phyloP scores from a whole-genome alignment of 805 yeast genomes.

The Suhomyces pyralidae region DNA sequence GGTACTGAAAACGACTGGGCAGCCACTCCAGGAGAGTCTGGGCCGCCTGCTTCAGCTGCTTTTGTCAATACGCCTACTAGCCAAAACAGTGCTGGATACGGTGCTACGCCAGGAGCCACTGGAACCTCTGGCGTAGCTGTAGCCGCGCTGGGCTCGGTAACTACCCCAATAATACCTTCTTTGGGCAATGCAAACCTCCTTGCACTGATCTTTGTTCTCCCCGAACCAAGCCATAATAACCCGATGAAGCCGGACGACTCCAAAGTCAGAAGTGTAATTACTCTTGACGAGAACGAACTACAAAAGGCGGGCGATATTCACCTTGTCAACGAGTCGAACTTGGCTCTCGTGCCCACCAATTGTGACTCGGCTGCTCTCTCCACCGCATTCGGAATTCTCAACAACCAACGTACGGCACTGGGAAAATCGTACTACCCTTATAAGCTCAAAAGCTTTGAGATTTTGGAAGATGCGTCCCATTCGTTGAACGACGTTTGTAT shows the following conservation, averaged over 20 bases:
- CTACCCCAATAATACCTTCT: neutral
- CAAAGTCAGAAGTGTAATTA: slow-evolving; percentile 18
- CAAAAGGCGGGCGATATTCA: slow-evolving; percentile 31
- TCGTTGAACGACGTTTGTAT: slow-evolving; percentile 31
- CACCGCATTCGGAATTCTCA: neutral
- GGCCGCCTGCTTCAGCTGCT: neutral
- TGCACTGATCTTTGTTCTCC: slow-evolving; percentile 24
- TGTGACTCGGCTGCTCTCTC: neutral
- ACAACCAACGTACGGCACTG: neutral
- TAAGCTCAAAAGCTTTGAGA: slow-evolving; percentile 33
- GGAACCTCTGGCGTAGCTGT: neutral
- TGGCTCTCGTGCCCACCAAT: slow-evolving; percentile 18
- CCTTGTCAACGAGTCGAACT: slow-evolving; percentile 24
- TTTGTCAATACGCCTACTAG: neutral
- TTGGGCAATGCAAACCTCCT: neutral
- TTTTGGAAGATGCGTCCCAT: slow-evolving; percentile 33
- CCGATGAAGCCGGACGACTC: slow-evolving; percentile 16
- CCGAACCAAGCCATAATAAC: slow-evolving; percentile 25
- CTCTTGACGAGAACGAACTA: slow-evolving; percentile 33
- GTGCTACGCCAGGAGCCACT: neutral
- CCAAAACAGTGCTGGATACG: neutral
- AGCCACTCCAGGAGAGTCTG: neutral
- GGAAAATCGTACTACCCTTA: slow-evolving; percentile 12
- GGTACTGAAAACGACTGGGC: neutral
- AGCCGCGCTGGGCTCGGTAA: neutral